Conservation (phyloP, 2,329 filamentous ascomycete species). For the Hypoxylon sp. region DNA sequence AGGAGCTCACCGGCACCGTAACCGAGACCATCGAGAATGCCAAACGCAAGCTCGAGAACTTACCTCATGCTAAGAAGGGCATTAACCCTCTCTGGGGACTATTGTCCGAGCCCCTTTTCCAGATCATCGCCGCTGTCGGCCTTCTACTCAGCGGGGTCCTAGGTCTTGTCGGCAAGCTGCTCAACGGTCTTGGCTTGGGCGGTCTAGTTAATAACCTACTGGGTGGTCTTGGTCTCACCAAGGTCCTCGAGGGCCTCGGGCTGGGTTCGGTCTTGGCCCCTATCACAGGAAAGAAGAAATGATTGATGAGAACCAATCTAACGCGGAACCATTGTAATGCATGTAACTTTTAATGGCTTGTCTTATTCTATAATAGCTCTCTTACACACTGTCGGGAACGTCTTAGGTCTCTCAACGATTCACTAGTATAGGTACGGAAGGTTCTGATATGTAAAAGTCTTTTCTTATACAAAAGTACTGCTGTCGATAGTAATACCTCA, state of each 20-base stretch:
- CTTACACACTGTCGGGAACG: background rate
- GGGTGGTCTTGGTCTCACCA: constrained; percentile 80
- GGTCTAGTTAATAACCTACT: constrained; percentile 84
- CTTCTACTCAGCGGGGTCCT: constrained; percentile 85
- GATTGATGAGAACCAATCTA: background rate
- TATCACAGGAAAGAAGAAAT: constrained; percentile 60
- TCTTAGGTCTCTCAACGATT: background rate
- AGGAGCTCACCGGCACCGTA: constrained; percentile 86
- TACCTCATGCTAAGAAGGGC: constrained; percentile 96
- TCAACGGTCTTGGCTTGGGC: constrained; percentile 85
- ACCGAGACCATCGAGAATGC: constrained; percentile 87
- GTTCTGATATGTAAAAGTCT: constrained; percentile 4
- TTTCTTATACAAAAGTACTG: background rate
- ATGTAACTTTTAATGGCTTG: background rate
- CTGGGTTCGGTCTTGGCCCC: constrained; percentile 63
- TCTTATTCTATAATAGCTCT: background rate
- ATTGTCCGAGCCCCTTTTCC: constrained; percentile 86
- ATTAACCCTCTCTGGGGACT: constrained; percentile 91
- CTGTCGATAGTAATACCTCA: constrained; percentile 2
- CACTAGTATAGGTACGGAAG: constrained; percentile 11
- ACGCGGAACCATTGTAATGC: background rate
- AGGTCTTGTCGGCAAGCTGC: constrained; percentile 83
- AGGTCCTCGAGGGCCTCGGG: constrained; percentile 80
- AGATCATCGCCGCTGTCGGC: constrained; percentile 92
- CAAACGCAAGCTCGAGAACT: constrained; percentile 88